These are phyloP conservation scores for Quillaja saponaria DNA, from an alignment of 306 rosid species.

Conservation along the genomic window DNA sequence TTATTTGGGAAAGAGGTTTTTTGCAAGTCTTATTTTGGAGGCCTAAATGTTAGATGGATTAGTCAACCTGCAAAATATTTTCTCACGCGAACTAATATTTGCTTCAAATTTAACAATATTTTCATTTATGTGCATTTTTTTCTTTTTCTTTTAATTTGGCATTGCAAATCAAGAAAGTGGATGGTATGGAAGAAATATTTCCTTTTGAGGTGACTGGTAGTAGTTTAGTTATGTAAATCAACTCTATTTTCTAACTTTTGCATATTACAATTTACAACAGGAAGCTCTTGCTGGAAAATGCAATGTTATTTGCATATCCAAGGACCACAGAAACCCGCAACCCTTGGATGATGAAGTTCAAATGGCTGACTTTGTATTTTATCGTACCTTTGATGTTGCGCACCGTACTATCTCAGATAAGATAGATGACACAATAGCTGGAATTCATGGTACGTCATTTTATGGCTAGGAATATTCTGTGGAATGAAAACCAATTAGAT, in stretches of 20 bases:
- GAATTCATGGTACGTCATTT: constrained; percentile 52
- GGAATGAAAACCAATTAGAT: constrained; percentile 20
- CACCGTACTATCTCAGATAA: constrained; percentile 40
- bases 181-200: background rate
- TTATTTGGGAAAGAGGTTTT: too few species aligned
- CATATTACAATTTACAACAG: constrained; percentile 43
- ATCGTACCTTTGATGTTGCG: constrained; percentile 77
- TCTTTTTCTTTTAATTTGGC: background rate
- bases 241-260: background rate
- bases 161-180: background rate
- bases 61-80: too few species aligned
- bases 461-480: too few species aligned
- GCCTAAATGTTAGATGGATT: too few species aligned
- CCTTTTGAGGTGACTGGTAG: background rate
- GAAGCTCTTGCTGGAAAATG: constrained; percentile 95
- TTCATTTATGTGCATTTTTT: background rate
- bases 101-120: too few species aligned
- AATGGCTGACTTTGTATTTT: constrained; percentile 70
- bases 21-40: too few species aligned
- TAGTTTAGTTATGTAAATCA: too few species aligned
- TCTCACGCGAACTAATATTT: too few species aligned
- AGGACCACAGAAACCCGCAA: constrained; percentile 60
- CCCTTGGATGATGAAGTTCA: constrained; percentile 53
- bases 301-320: constrained; percentile 65
- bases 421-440: constrained; percentile 60